Base-by-base conservation (phyloP, 371 early-diverging fungal species). In the Saksenaea vasiformis region DNA sequence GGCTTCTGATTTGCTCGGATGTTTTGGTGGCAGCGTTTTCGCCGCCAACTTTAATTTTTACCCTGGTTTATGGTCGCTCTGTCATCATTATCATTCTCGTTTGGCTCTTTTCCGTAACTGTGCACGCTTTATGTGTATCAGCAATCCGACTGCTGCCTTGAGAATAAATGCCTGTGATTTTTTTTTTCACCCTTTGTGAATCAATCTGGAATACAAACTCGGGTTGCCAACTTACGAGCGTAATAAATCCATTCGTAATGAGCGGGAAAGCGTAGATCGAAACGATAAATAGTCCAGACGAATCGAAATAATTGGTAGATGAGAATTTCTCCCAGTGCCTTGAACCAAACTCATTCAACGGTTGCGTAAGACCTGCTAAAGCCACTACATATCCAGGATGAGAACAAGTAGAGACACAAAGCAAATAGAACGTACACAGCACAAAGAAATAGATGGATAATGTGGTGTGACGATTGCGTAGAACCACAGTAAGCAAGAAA, bases 221-320 rank as follows among this genome's bases (percentile, higher is more conserved):
- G 22, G 5, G 1, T 47, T 13, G n/a, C n/a, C 13, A 34, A 27
- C 64, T 69, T 72, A 84, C 82, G 68, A 82, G 54, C n/a, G 72
- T 60, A 19, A 80, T 24, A 38, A 76, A 67, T 24, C 68, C 66
- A 47, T 84, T 80, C 34, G 73, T 62, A 35, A 84, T 41, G 27
- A 84, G 63, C 0, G 85, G 85, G 17, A 74, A 69, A 7, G 81
- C 71, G 57, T 81, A 84, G 5, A 80, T 64, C 9, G 73, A 62
- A 1, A 77, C 77, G 41, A 74, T 70, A 62, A 84, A 82, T 38
- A 78, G 28, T 8, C 85, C 85, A 7, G 70, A 68, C 3, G 60
- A 58, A 53, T 84, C 85, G 66, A 84, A 84, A 55, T 84, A 82
- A 55, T 76, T 61, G 14, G 72, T 59, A 2, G 70, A 66, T 2